These are phyloP conservation scores for Leishmania aethiopica DNA, from an alignment of 208 protist species.

Conservation along the genomic window DNA sequence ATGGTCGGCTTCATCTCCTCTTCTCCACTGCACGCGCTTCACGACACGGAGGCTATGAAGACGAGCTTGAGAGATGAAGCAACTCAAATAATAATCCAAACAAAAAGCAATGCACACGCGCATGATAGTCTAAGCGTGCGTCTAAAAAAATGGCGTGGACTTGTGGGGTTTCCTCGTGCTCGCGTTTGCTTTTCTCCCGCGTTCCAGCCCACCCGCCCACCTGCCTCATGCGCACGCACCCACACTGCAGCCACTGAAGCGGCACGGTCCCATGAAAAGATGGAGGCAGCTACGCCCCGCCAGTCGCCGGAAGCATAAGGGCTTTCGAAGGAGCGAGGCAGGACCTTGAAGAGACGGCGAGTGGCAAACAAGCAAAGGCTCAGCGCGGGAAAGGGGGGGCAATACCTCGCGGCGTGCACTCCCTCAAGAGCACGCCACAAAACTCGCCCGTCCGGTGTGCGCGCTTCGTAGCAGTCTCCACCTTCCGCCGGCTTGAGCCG, in stretches of 20 bases:
- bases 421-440: background rate
- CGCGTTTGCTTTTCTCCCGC: background rate
- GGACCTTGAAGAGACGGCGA: background rate
- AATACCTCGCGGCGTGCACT: background rate
- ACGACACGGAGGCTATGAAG: too few species aligned
- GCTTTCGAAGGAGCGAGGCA: background rate
- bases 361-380: background rate
- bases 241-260: background rate
- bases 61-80: too few species aligned
- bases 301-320: background rate
- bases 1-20: too few species aligned
- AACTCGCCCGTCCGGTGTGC: background rate
- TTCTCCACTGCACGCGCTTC: too few species aligned
- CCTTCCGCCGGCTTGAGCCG: background rate
- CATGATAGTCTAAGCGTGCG: too few species aligned
- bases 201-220: background rate
- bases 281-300: background rate
- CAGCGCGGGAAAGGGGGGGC: background rate
- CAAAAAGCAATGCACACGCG: too few species aligned
- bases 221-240: background rate
- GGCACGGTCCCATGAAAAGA: background rate
- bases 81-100: too few species aligned
- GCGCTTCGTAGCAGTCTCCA: background rate
- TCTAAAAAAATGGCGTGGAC: background rate
- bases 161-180: background rate